Percentiles rank a stretch among this genome's conserved stretches.
These are phyloP conservation scores for Ustilago shanxiensis DNA, from an alignment of 1,284 basidiomycete species.

Conservation along the genomic window DNA sequence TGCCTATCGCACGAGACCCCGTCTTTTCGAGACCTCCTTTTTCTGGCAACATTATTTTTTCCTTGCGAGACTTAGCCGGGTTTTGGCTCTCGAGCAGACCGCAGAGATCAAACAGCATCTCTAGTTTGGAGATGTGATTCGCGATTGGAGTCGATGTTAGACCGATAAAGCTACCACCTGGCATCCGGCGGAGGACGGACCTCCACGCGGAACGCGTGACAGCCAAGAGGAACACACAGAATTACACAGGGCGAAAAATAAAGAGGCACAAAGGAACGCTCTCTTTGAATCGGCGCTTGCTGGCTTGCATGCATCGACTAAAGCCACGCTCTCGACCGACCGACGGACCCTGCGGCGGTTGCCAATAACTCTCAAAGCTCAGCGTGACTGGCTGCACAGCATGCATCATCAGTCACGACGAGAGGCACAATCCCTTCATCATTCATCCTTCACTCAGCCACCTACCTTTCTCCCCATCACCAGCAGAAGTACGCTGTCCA, in stretches of 20 bases:
- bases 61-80: too few species aligned
- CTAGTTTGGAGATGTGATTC: too few species aligned
- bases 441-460: neutral
- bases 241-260: neutral
- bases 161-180: neutral
- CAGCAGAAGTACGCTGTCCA: neutral
- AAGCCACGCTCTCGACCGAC: neutral
- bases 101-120: too few species aligned
- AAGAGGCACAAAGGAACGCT: neutral
- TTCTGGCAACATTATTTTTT: too few species aligned
- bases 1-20: constrained; percentile 4
- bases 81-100: too few species aligned
- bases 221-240: neutral
- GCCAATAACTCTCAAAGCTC: neutral
- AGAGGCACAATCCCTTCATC: too few species aligned
- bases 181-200: constrained; percentile 19
- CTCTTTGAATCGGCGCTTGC: constrained; percentile 3
- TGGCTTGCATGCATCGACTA: constrained; percentile 1
- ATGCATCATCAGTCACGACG: neutral
- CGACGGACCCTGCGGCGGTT: neutral
- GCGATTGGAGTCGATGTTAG: too few species aligned
- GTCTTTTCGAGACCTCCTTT: neutral
- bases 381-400: neutral
- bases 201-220: constrained; percentile 33
- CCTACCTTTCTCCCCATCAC: neutral